Conservation (phyloP, 129 eudicot species). For the Lactuca sativa region DNA sequence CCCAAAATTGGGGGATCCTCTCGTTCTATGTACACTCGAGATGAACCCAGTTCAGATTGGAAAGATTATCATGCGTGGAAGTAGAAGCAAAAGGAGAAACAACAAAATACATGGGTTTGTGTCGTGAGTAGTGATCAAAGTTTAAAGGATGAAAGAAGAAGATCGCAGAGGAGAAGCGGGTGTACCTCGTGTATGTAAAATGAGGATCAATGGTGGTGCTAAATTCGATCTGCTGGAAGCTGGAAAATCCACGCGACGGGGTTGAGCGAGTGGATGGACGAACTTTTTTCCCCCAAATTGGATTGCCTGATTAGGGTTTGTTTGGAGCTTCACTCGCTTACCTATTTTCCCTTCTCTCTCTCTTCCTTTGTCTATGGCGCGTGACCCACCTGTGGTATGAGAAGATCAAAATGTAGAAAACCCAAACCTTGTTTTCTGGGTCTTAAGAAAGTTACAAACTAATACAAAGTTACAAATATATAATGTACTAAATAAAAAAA, state of each 20-base stretch:
- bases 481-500: too few relatives aligned
- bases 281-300: constrained; percentile 30
- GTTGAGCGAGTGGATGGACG: constrained; percentile 59
- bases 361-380: constrained; percentile 23
- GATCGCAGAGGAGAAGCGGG: background rate
- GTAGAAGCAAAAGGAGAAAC: constrained; percentile 14
- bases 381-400: constrained; percentile 21
- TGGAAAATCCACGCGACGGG: constrained; percentile 58
- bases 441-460: background rate
- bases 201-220: constrained; percentile 24
- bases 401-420: background rate
- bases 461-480: too few relatives aligned
- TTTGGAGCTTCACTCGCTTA: constrained; percentile 26
- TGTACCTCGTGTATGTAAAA: constrained; percentile 23
- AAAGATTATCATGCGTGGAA: background rate
- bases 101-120: constrained; percentile 13
- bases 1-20: constrained; percentile 2
- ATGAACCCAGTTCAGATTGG: constrained; percentile 21
- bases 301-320: constrained; percentile 41
- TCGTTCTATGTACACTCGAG: constrained; percentile 18
- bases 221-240: constrained; percentile 19
- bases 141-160: background rate
- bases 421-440: background rate
- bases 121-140: constrained; percentile 1
- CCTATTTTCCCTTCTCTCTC: constrained; percentile 6